Evolutionary conservation across 495 filamentous ascomycete species (phyloP), one percentile per base, ranked within the genome.

Genomic region (Filosporella fistucella): DNA sequence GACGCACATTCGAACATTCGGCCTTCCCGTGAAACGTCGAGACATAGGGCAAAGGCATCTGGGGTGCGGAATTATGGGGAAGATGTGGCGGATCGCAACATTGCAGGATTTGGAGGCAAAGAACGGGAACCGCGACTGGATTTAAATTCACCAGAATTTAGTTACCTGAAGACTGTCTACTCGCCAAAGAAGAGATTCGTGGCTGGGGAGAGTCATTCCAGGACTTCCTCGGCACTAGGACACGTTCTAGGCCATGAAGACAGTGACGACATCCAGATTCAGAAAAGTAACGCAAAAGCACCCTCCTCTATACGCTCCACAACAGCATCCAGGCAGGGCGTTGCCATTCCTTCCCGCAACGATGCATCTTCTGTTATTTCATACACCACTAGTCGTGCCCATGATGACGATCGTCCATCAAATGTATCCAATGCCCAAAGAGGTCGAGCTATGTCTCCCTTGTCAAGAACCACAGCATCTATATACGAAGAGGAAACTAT

Each of bases 71-170:
- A 72, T 40, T 77, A 75, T 45, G 74, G 70, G 26, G 74, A 79
- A 54, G 76, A 78, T 54, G 74, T 79, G 0, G 75, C 75, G 4
- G 74, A 77, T 34, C 62, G 75, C 20, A 79, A 79, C 44, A 65
- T 76, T 36, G 59, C 45, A 7, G 21, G 10, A 2, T 49, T 44
- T 42, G 47, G 47, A 39, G 25, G 13, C 2, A 17, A 16, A 8
- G 25, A 30, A 14, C n/a, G 18, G 1, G 25, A 32, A 20, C 22
- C 20, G 28, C 25, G 23, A 18, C 20, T 50, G 7, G 52, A 55
- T 45, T 38, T 54, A 13, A 54, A 48, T 33, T 39, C 51, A 2
- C 48, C 52, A 2, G 52, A 59, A 20, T 49, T 55, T 35, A 48
- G 45, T 17, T 59, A 55, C 22, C 41, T 52, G n/a, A 59, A 52